phyloP scores from a whole-genome alignment of 805 yeast genomes.

The Starmerella apis region DNA sequence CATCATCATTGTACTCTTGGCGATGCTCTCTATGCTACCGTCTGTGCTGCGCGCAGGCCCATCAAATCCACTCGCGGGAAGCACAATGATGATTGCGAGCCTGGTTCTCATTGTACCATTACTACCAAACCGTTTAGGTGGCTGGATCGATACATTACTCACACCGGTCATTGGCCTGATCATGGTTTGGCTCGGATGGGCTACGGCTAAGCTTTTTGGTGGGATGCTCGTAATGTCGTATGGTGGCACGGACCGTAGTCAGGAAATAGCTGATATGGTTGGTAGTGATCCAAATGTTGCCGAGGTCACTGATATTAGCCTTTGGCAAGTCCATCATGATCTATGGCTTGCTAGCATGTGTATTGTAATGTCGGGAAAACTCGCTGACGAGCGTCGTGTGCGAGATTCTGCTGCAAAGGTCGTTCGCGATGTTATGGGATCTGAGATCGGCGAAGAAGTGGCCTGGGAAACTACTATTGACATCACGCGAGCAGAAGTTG shows the following conservation, averaged over 20 bases:
- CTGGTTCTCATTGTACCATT: conserved; percentile 30
- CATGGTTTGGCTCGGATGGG: conserved; percentile 37
- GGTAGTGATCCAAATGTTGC: conserved; percentile 27
- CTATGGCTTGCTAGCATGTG: conserved; percentile 35
- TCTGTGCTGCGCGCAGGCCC: conserved; percentile 13
- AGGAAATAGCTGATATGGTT: conserved; percentile 26
- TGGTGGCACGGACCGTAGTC: conserved; percentile 32
- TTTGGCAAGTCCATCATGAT: conserved; percentile 39
- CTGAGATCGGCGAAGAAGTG: conserved; percentile 22
- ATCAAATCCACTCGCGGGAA: conserved; percentile 14
- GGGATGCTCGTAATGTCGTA: conserved; percentile 39
- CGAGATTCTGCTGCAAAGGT: conserved; percentile 28
- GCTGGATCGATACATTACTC: conserved; percentile 30
- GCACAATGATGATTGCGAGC: conserved; percentile 29
- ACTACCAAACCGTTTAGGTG: conserved; percentile 24
- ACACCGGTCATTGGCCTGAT: conserved; percentile 34
- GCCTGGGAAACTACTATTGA: conserved; percentile 35
- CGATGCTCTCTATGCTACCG: conserved; percentile 9
- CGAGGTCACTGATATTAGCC: conserved; percentile 28
- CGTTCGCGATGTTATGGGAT: conserved; percentile 24
- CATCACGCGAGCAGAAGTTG: conserved; percentile 23
- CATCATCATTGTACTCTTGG: conserved; percentile 3
- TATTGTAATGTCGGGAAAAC: conserved; percentile 30
- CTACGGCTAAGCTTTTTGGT: conserved; percentile 34
- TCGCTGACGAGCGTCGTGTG: conserved; percentile 29